These are phyloP conservation scores for Leccinum laetum DNA, from an alignment of 1,284 basidiomycete genomes.

Conservation along the genomic window DNA sequence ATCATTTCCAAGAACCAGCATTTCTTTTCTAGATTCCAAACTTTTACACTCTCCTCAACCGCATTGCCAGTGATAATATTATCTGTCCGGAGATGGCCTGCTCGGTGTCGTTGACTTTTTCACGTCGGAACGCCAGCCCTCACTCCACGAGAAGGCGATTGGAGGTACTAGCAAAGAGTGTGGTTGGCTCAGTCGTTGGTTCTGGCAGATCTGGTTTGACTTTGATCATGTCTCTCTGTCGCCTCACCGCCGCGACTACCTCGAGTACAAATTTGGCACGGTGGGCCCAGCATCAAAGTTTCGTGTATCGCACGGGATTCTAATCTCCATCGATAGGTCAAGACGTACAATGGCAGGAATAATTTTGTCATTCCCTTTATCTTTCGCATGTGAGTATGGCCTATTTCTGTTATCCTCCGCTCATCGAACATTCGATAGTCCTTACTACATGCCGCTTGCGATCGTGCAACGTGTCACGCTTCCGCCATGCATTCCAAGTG, in stretches of 20 bases:
- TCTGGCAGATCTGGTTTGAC: conserved; percentile 85
- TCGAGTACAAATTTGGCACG: conserved; percentile 84
- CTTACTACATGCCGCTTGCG: conserved; percentile 78
- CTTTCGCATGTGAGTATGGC: conserved; percentile 54
- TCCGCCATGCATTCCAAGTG: conserved; percentile 67
- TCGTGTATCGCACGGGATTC: not conserved
- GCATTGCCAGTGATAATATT: conserved; percentile 57
- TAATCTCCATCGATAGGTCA: conserved; percentile 39
- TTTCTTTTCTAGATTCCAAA: conserved; percentile 55
- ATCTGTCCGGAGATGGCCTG: conserved; percentile 62
- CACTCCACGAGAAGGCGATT: conserved; percentile 63
- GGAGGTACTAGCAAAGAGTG: conserved; percentile 72
- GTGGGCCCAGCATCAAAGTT: conserved; percentile 26
- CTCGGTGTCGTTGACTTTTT: conserved; percentile 83
- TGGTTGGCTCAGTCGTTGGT: conserved; percentile 76
- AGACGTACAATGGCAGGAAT: conserved; percentile 76
- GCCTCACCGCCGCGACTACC: conserved; percentile 70
- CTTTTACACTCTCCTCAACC: conserved; percentile 70
- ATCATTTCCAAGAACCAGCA: not conserved
- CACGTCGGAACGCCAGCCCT: conserved; percentile 61
- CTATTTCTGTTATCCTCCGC: not conserved
- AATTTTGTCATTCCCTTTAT: conserved; percentile 70
- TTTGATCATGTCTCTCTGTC: conserved; percentile 78
- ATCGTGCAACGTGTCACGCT: conserved; percentile 58
- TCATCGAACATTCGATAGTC: conserved; percentile 35